Conservation (phyloP, 139 green algal species). For the Pleodorina starrii region DNA sequence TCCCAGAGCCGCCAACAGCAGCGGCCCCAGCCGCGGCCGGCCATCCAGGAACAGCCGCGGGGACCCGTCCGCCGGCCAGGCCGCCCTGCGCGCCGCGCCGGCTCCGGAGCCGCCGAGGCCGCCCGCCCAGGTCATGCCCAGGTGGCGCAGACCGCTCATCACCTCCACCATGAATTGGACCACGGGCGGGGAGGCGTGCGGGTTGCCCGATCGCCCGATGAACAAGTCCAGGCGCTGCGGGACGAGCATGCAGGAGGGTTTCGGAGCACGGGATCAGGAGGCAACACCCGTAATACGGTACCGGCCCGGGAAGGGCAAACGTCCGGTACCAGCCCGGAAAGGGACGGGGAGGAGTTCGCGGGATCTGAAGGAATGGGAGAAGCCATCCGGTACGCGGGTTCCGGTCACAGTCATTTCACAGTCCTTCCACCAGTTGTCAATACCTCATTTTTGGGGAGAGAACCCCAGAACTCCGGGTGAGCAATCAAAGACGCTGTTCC, state of each 20-base stretch:
- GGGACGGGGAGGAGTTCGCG: no score
- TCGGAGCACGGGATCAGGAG: not conserved
- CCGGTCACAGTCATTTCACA: no score
- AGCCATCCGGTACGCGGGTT: no score
- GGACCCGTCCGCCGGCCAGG: not conserved
- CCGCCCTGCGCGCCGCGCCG: not conserved
- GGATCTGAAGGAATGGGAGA: no score
- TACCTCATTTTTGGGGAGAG: no score
- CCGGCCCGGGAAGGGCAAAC: no score
- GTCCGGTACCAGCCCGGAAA: no score
- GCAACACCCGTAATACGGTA: no score
- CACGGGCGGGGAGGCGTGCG: slow-evolving; percentile 1
- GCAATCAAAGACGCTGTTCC: no score
- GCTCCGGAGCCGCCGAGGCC: not conserved
- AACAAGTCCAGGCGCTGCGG: slow-evolving; percentile 6
- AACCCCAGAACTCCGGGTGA: no score
- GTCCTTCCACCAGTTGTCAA: no score
- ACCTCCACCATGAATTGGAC: slow-evolving; percentile 34
- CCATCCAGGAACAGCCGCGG: slow-evolving; percentile 43
- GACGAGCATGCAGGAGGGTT: not conserved
- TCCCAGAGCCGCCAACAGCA: slow-evolving; percentile 28
- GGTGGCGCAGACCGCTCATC: not conserved
- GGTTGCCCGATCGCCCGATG: not conserved
- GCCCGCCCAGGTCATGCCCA: slow-evolving; percentile 22
- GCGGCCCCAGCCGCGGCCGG: slow-evolving; percentile 27